These are phyloP conservation scores for Wickerhamiella brachini DNA, from an alignment of 805 yeast genomes.

Conservation along the genomic window DNA sequence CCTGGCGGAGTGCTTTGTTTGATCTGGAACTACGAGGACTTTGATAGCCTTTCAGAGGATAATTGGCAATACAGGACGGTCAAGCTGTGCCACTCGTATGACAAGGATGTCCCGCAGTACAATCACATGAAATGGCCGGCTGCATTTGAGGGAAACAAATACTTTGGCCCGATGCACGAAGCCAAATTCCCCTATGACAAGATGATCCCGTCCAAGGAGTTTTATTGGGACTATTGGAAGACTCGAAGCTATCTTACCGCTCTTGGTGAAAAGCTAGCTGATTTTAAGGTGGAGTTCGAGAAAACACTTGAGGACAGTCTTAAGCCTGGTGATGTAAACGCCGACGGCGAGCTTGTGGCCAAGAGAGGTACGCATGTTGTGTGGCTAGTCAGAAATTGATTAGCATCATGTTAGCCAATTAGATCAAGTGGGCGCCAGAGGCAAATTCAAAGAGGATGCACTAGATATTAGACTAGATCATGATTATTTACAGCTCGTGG, in stretches of 20 bases:
- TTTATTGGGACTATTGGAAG: conserved; percentile 38
- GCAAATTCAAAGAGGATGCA: not conserved
- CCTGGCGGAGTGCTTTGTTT: conserved; percentile 38
- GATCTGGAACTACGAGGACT: conserved; percentile 45
- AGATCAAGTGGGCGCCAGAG: too few relatives aligned
- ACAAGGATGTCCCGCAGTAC: conserved; percentile 42
- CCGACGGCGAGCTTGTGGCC: conserved; percentile 9
- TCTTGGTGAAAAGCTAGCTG: conserved; percentile 26
- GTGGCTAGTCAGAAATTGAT: conserved; percentile 8
- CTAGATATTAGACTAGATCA: not conserved
- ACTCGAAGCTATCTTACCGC: conserved; percentile 42
- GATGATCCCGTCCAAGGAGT: conserved; percentile 14
- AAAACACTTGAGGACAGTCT: conserved; percentile 18
- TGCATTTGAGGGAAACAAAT: conserved; percentile 23
- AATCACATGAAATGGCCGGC: conserved; percentile 35
- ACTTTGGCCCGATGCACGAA: conserved; percentile 29
- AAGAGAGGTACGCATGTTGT: conserved; percentile 20
- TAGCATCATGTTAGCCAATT: not conserved
- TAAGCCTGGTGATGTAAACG: conserved; percentile 4
- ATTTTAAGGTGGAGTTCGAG: conserved; percentile 22
- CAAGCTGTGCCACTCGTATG: conserved; percentile 27
- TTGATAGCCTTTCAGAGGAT: conserved; percentile 17
- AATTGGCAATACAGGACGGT: conserved; percentile 30
- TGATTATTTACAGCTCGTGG: conserved; percentile 15
- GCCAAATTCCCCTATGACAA: conserved; percentile 21